Percentiles rank a stretch among this genome's conserved stretches.
Conservation (phyloP, 192 early-diverging fungal species). For the Coemansia umbellata region DNA sequence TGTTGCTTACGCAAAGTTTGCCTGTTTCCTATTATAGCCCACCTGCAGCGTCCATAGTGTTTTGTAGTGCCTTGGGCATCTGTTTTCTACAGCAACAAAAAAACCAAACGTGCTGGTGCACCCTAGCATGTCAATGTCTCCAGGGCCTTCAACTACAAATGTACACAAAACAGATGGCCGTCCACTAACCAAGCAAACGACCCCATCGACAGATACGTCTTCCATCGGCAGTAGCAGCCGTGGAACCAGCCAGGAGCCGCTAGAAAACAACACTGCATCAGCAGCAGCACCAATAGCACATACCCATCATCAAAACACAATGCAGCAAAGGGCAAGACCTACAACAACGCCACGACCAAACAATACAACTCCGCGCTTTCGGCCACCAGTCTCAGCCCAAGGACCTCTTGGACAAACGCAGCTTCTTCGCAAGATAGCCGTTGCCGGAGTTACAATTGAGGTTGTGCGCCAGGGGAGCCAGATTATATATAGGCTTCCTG, state of each 20-base stretch:
- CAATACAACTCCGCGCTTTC: too few species aligned
- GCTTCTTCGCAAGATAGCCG: conserved; percentile 30
- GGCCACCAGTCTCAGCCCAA: too few species aligned
- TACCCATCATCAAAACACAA: neutral
- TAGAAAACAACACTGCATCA: neutral
- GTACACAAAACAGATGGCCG: neutral
- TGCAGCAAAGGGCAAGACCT: neutral
- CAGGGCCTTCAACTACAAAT: neutral
- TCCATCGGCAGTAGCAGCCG: neutral
- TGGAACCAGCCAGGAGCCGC: neutral
- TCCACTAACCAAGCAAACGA: neutral
- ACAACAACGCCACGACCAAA: neutral
- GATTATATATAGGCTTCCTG: conserved; percentile 44
- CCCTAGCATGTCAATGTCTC: conserved; percentile 3
- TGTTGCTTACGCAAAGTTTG: too few species aligned
- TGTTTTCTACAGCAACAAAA: too few species aligned
- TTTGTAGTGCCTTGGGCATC: too few species aligned
- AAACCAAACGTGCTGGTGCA: too few species aligned
- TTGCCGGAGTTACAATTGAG: conserved; percentile 44
- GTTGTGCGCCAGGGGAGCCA: conserved; percentile 43
- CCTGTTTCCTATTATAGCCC: too few species aligned
- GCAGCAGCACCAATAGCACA: neutral
- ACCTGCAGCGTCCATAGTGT: too few species aligned
- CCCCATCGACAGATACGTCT: neutral
- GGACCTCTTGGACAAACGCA: conserved; percentile 8